Conservation (phyloP, 495 filamentous ascomycete species). For the Filosporella fistucella region DNA sequence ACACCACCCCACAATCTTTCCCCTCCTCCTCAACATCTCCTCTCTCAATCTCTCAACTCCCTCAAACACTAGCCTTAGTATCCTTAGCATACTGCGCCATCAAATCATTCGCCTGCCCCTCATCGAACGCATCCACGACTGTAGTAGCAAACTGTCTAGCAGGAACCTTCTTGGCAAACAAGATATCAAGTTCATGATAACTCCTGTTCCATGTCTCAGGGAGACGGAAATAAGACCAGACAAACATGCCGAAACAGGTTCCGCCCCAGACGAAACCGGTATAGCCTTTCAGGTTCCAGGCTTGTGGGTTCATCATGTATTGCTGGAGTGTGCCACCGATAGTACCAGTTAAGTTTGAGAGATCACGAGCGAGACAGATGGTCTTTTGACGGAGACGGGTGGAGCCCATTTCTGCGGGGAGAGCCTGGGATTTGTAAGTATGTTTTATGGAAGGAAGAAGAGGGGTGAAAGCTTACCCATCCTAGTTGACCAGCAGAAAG, state of each 20-base stretch:
- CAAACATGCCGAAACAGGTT: not conserved
- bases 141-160: slow-evolving; percentile 1
- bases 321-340: slow-evolving; percentile 55
- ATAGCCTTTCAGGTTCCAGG: slow-evolving; percentile 49
- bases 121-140: slow-evolving; percentile 9
- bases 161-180: not conserved
- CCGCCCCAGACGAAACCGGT: not conserved
- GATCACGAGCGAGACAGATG: slow-evolving; percentile 32
- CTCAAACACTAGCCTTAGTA: not conserved
- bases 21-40: no score
- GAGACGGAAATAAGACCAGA: not conserved
- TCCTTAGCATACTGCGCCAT: not conserved
- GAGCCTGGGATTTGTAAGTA: slow-evolving; percentile 32
- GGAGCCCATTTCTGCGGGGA: slow-evolving; percentile 37
- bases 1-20: not conserved
- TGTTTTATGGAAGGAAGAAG: not conserved
- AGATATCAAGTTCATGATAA: not conserved
- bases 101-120: not conserved
- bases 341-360: slow-evolving; percentile 51
- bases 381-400: slow-evolving; percentile 29
- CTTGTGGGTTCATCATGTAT: slow-evolving; percentile 57
- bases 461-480: slow-evolving; percentile 26
- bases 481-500: slow-evolving; percentile 53
- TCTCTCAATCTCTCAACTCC: no score
- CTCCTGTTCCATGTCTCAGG: slow-evolving; percentile 20